phyloP scores from a whole-genome alignment of 2,329 filamentous ascomycete genomes.

The Neoscytalidium dimidiatum region DNA sequence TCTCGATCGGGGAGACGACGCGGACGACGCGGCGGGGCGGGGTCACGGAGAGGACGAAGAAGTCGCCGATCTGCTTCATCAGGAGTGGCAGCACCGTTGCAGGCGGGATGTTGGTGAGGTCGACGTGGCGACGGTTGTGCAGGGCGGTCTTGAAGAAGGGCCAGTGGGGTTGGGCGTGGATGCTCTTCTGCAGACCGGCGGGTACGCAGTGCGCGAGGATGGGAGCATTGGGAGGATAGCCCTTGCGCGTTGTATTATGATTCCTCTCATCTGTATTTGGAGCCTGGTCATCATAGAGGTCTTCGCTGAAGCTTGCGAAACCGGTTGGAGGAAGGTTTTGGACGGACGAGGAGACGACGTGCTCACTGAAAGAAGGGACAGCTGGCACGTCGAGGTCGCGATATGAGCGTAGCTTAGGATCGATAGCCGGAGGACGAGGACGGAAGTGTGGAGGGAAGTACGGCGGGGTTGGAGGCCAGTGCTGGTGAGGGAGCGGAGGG shows the following conservation, averaged over 20 bases:
- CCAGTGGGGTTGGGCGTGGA: background rate
- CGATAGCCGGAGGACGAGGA: background rate
- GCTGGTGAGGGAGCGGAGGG: background rate
- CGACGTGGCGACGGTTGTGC: constrained; percentile 1
- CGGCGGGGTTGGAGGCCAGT: background rate
- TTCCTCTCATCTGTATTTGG: background rate
- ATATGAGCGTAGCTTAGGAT: background rate
- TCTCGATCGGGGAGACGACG: background rate
- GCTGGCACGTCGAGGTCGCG: background rate
- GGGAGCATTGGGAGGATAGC: background rate
- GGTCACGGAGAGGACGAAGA: background rate
- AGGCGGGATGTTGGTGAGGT: background rate
- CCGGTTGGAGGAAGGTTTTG: background rate
- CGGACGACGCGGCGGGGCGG: background rate
- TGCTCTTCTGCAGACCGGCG: background rate
- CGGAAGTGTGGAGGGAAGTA: background rate
- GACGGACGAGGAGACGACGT: background rate
- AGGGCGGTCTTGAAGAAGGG: background rate
- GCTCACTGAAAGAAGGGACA: background rate
- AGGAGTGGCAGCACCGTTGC: background rate
- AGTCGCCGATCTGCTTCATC: background rate
- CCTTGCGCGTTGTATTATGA: background rate
- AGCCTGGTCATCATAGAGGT: constrained; percentile 1
- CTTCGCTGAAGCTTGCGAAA: background rate
- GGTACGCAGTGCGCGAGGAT: background rate